phyloP scores from a whole-genome alignment of 2,329 filamentous ascomycete genomes.

The Thelonectria blattea region DNA sequence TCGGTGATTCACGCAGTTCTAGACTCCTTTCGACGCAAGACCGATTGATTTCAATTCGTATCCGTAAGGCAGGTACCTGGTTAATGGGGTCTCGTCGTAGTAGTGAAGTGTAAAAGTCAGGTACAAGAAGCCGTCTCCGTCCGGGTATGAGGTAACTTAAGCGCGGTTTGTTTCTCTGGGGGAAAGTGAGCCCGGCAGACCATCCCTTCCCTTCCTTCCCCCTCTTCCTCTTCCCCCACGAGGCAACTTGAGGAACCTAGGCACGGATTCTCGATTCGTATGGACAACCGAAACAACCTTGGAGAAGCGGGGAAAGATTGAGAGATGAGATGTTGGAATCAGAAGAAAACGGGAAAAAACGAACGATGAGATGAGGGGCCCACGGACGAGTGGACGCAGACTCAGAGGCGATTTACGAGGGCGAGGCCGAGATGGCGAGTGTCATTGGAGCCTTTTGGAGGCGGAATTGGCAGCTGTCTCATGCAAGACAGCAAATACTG shows the following conservation, averaged over 20 bases:
- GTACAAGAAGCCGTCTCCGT: too few species aligned
- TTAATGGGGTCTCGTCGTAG: too few species aligned
- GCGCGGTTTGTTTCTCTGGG: conserved; percentile 6
- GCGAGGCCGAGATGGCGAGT: conserved; percentile 20
- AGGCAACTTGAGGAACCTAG: too few species aligned
- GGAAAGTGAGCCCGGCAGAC: conserved; percentile 2
- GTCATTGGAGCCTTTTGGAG: conserved; percentile 14
- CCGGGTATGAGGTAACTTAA: neutral
- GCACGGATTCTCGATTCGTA: neutral
- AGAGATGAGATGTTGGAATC: conserved; percentile 8
- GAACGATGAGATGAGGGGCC: conserved; percentile 7
- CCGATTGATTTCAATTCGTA: neutral
- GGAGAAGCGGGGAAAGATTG: conserved; percentile 10
- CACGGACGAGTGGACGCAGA: conserved; percentile 16
- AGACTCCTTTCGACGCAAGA: neutral
- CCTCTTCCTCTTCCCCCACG: too few species aligned
- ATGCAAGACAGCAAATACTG: conserved; percentile 6
- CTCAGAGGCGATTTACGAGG: conserved; percentile 21
- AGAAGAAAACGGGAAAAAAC: conserved; percentile 12
- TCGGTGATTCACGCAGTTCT: conserved; percentile 12
- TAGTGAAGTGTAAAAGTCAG: too few species aligned
- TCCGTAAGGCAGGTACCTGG: too few species aligned
- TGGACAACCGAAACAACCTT: neutral
- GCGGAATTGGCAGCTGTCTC: conserved; percentile 3
- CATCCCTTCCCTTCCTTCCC: too few species aligned